Evolutionary conservation across 225 moss, liverwort and hornwort species (phyloP).

Genomic region (Thuidium tamariscinum): DNA sequence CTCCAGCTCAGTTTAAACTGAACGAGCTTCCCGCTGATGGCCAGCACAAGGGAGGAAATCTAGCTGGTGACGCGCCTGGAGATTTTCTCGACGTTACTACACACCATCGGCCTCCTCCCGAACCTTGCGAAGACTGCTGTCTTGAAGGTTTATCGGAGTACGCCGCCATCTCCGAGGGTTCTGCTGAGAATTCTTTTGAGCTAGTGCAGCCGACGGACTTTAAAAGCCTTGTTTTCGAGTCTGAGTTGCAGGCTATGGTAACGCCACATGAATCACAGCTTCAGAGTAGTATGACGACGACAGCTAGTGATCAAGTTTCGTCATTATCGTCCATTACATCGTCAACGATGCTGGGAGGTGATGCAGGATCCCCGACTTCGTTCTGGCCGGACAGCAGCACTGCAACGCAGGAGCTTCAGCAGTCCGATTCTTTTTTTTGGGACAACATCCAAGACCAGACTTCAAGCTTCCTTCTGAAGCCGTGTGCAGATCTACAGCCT

Average conservation of each 20-base stretch:
- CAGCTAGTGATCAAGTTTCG: conserved; percentile 7
- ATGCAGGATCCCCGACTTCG: conserved; percentile 37
- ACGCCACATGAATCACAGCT: conserved; percentile 2
- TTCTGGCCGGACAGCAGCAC: conserved; percentile 28
- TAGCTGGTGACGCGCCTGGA: not conserved
- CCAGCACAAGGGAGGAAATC: not conserved
- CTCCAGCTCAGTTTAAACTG: not conserved
- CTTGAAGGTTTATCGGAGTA: not conserved
- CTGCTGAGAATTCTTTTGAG: conserved; percentile 10
- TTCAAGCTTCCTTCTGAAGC: conserved; percentile 3
- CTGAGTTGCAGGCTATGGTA: conserved; percentile 6
- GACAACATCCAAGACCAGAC: conserved; percentile 1
- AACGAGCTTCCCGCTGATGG: not conserved
- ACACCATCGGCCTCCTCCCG: not conserved
- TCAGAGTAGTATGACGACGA: conserved; percentile 1
- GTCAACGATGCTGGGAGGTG: conserved; percentile 15
- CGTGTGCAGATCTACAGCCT: conserved; percentile 1
- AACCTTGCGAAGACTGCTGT: conserved; percentile 6
- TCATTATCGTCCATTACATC: conserved; percentile 31
- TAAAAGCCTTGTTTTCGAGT: conserved; percentile 8
- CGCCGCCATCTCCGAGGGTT: conserved; percentile 2
- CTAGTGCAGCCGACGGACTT: not conserved
- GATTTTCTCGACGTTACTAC: not conserved
- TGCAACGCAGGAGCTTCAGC: not conserved
- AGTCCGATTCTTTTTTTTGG: conserved; percentile 5